Percentiles rank a stretch among this genome's conserved stretches.
These are phyloP conservation scores for Mucuna pruriens DNA, from an alignment of 306 rosid species.

Conservation along the genomic window DNA sequence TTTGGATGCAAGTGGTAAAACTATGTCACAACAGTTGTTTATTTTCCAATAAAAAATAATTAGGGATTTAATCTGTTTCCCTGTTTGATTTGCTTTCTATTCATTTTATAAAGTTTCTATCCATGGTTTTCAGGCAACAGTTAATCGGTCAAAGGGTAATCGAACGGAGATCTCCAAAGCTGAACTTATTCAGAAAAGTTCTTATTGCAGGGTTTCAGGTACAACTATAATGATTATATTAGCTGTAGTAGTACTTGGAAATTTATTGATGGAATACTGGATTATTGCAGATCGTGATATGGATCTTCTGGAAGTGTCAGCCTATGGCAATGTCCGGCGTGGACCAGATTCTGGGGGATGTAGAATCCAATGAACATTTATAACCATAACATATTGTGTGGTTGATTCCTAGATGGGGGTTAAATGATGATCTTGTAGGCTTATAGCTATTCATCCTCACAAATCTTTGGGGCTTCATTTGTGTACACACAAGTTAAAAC, in stretches of 20 bases:
- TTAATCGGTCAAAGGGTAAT: constrained; percentile 88
- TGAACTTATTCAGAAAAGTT: constrained; percentile 89
- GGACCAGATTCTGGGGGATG: constrained; percentile 85
- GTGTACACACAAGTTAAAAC: neutral
- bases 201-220: constrained; percentile 96
- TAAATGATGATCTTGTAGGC: constrained; percentile 23
- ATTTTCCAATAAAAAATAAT: neutral
- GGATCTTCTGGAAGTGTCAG: constrained; percentile 93
- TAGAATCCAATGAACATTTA: constrained; percentile 70
- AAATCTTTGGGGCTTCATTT: constrained; percentile 6
- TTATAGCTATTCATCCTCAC: constrained; percentile 16
- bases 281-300: constrained; percentile 76
- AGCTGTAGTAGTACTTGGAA: constrained; percentile 29
- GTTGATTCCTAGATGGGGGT: constrained; percentile 30
- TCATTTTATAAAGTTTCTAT: constrained; percentile 5
- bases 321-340: constrained; percentile 76
- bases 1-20: neutral
- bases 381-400: constrained; percentile 10
- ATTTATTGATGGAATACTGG: constrained; percentile 18
- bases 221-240: constrained; percentile 18
- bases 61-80: constrained; percentile 6
- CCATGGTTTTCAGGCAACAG: constrained; percentile 68
- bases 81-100: constrained; percentile 12
- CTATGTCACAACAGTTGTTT: neutral
- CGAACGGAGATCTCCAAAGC: constrained; percentile 75